Evolutionary conservation across 345 rosid species (phyloP).

Genomic region (Acer saccharum): DNA sequence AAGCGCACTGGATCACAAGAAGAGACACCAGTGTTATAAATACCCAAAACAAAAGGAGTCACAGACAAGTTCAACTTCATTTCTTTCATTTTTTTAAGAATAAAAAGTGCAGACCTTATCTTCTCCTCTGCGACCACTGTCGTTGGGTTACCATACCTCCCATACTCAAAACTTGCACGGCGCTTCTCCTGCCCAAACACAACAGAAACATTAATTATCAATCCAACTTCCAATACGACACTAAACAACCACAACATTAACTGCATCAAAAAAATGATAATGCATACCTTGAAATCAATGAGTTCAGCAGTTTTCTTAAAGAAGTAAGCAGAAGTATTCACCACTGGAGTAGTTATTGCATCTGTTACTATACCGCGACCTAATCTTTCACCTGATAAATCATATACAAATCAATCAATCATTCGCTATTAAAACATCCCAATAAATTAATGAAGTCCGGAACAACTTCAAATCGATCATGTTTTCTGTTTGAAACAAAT

Average conservation of each 20-base stretch:
- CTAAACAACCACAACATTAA: background rate
- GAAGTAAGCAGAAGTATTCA: conserved; percentile 90
- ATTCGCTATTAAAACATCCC: background rate
- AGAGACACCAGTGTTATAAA: background rate
- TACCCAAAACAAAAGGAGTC: conserved; percentile 1
- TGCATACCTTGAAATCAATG: conserved; percentile 83
- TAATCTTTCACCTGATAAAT: conserved; percentile 75
- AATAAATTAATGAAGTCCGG: background rate
- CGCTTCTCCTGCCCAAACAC: conserved; percentile 71
- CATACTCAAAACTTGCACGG: conserved; percentile 82
- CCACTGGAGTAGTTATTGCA: conserved; percentile 96
- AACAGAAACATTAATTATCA: conserved; percentile 2
- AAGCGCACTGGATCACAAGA: conserved; percentile 62
- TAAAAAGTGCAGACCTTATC: conserved; percentile 57
- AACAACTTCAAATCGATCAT: background rate
- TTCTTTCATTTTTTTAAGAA: background rate
- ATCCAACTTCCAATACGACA: background rate
- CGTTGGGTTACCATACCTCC: conserved; percentile 98
- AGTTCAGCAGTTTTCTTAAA: conserved; percentile 88
- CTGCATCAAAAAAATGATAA: background rate
- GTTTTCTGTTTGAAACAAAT: background rate
- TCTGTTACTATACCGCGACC: conserved; percentile 97
- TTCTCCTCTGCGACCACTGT: conserved; percentile 82
- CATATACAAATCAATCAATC: conserved; percentile 12
- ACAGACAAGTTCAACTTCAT: background rate